A percentile compares a stretch with the other conserved stretches of the same genome.
Conservation (phyloP, 306 rosid species). For the Sicyos edulis region DNA sequence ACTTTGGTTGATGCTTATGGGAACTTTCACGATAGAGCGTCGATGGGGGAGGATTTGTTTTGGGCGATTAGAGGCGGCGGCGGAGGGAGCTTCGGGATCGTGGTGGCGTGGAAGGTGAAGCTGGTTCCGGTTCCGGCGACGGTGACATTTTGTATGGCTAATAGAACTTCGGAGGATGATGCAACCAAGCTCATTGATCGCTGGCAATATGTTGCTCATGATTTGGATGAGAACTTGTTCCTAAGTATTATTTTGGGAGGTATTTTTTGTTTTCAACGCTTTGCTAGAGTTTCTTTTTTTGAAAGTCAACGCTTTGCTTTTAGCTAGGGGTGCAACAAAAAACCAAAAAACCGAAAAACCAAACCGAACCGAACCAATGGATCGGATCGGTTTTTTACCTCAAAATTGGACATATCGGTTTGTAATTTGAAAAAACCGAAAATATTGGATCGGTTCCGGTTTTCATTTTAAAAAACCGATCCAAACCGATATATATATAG, state of each 20-base stretch:
- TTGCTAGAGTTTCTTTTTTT: too few relatives aligned
- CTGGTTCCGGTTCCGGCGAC: conserved; percentile 47
- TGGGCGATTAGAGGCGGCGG: not conserved
- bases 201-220: conserved; percentile 37
- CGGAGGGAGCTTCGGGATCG: conserved; percentile 20
- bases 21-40: not conserved
- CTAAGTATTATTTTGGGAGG: conserved; percentile 20
- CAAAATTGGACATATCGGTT: too few relatives aligned
- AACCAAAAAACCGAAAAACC: too few relatives aligned
- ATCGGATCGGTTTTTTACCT: too few relatives aligned
- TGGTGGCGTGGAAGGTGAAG: conserved; percentile 56
- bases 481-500: too few relatives aligned
- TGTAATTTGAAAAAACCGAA: too few relatives aligned
- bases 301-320: too few relatives aligned
- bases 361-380: too few relatives aligned
- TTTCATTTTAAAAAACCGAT: too few relatives aligned
- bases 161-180: conserved; percentile 38
- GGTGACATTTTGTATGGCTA: conserved; percentile 45
- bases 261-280: not conserved
- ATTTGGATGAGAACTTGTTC: conserved; percentile 35
- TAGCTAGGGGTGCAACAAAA: too few relatives aligned
- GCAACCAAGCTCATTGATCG: conserved; percentile 39
- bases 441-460: too few relatives aligned
- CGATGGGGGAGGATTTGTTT: not conserved
- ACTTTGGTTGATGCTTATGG: not conserved